These are phyloP conservation scores for Funneliformis geosporum DNA, from an alignment of 192 early-diverging fungal species.

Conservation along the genomic window DNA sequence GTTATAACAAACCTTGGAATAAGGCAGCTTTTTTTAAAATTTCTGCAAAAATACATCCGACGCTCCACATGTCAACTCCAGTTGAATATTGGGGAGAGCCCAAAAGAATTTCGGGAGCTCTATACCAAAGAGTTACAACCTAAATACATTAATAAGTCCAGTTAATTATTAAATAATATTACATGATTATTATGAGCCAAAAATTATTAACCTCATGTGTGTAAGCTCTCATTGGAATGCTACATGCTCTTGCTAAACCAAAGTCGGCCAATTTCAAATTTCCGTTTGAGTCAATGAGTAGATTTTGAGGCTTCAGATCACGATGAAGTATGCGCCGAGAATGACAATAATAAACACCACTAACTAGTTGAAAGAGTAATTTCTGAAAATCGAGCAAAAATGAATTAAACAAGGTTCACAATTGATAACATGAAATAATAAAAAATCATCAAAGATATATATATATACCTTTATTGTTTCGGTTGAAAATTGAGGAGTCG, in stretches of 20 bases:
- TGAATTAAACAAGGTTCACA: neutral
- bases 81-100: slow-evolving; percentile 89
- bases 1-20: slow-evolving; percentile 70
- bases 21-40: slow-evolving; percentile 78
- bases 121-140: slow-evolving; percentile 94
- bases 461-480: slow-evolving; percentile 37
- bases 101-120: slow-evolving; percentile 93
- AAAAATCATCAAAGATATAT: neutral
- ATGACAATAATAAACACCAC: slow-evolving; percentile 90
- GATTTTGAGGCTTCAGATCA: slow-evolving; percentile 98
- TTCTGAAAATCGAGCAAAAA: slow-evolving; percentile 54
- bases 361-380: slow-evolving; percentile 87
- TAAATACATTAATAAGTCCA: slow-evolving; percentile 31
- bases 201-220: slow-evolving; percentile 77
- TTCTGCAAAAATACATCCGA: slow-evolving; percentile 98
- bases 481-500: slow-evolving; percentile 22
- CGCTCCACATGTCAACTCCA: slow-evolving; percentile 96
- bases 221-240: slow-evolving; percentile 87
- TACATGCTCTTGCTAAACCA: slow-evolving; percentile 91
- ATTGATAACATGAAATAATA: no score
- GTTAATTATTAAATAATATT: neutral
- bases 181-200: neutral
- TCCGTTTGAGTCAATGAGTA: slow-evolving; percentile 86
- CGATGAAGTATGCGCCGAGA: slow-evolving; percentile 91
- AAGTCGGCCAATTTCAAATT: slow-evolving; percentile 95